A percentile compares a stretch with the other conserved stretches of the same genome.
Conservation (phyloP, 2,329 filamentous ascomycete species). For the Trichoderma sp. region DNA sequence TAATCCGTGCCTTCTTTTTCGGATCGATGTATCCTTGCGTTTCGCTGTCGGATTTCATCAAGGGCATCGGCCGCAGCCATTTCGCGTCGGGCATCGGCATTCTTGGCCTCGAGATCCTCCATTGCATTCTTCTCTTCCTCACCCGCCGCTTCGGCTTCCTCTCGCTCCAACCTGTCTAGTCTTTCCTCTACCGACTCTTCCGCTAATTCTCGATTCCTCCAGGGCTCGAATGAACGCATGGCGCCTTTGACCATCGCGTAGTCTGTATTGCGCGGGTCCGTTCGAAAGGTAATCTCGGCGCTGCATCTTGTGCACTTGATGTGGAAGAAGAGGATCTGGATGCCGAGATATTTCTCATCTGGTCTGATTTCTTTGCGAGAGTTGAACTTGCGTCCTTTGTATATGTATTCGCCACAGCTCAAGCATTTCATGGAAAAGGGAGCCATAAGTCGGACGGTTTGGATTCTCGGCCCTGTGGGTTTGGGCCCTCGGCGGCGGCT, state of each 20-base stretch:
- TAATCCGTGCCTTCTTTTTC: slow-evolving; percentile 67
- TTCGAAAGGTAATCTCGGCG: slow-evolving; percentile 88
- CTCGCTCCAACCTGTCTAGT: slow-evolving; percentile 77
- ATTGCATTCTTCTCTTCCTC: slow-evolving; percentile 83
- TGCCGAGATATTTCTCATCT: slow-evolving; percentile 84
- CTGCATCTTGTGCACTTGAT: slow-evolving; percentile 86
- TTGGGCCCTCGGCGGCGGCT: slow-evolving; percentile 70
- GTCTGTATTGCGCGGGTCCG: slow-evolving; percentile 93
- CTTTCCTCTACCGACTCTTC: slow-evolving; percentile 86
- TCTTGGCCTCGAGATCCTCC: slow-evolving; percentile 93
- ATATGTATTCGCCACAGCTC: slow-evolving; percentile 73
- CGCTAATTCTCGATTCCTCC: slow-evolving; percentile 64
- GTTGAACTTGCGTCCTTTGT: slow-evolving; percentile 95
- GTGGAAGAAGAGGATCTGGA: slow-evolving; percentile 80
- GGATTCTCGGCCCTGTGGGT: slow-evolving; percentile 73
- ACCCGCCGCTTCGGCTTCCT: slow-evolving; percentile 65
- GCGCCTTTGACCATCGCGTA: slow-evolving; percentile 81
- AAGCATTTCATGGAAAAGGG: slow-evolving; percentile 47
- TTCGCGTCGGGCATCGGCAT: slow-evolving; percentile 85
- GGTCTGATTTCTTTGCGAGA: slow-evolving; percentile 87
- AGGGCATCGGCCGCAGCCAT: slow-evolving; percentile 96
- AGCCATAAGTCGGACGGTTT: slow-evolving; percentile 83
- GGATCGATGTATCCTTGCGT: slow-evolving; percentile 81
- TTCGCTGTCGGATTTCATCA: slow-evolving; percentile 90
- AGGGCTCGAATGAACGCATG: slow-evolving; percentile 90